Evolutionary conservation across 2,329 filamentous ascomycete genomes (phyloP).

Genomic region (Pochonia chlamydosporia): DNA sequence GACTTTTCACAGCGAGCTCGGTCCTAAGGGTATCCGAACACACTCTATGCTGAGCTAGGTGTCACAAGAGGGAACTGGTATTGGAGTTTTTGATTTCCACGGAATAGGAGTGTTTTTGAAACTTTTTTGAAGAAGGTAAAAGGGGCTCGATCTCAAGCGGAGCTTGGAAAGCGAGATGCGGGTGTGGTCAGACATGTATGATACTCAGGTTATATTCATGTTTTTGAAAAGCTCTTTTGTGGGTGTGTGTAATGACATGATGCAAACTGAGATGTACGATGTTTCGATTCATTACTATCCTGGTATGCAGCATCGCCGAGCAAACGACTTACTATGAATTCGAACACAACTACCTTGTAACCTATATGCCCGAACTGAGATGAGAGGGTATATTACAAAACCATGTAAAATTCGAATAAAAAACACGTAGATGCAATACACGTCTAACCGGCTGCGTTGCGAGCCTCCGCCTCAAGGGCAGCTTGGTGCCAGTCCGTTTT

Average conservation of each 20-base stretch:
- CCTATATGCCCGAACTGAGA: conserved; percentile 9
- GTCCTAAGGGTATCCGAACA: conserved; percentile 47
- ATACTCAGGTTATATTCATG: conserved; percentile 5
- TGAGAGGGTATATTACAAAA: conserved; percentile 7
- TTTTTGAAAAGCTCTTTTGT: background rate
- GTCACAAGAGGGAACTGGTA: background rate
- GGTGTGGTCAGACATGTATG: background rate
- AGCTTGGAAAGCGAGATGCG: background rate
- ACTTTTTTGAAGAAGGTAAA: too few relatives aligned
- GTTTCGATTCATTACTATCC: too few relatives aligned
- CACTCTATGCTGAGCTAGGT: conserved; percentile 46
- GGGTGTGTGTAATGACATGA: too few relatives aligned
- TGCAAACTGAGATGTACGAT: too few relatives aligned
- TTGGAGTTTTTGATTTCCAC: background rate
- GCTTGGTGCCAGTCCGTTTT: conserved; percentile 49
- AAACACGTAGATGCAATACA: too few relatives aligned
- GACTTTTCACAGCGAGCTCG: conserved; percentile 38
- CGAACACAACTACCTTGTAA: too few relatives aligned
- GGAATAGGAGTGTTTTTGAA: background rate
- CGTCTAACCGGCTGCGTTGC: conserved; percentile 40
- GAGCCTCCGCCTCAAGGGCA: conserved; percentile 44
- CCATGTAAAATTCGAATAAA: conserved; percentile 4
- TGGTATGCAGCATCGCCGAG: too few relatives aligned
- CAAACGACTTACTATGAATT: background rate
- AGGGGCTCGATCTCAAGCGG: too few relatives aligned